These are phyloP conservation scores for Botrytis medusae DNA, from an alignment of 2,329 filamentous ascomycete species.

Conservation along the genomic window DNA sequence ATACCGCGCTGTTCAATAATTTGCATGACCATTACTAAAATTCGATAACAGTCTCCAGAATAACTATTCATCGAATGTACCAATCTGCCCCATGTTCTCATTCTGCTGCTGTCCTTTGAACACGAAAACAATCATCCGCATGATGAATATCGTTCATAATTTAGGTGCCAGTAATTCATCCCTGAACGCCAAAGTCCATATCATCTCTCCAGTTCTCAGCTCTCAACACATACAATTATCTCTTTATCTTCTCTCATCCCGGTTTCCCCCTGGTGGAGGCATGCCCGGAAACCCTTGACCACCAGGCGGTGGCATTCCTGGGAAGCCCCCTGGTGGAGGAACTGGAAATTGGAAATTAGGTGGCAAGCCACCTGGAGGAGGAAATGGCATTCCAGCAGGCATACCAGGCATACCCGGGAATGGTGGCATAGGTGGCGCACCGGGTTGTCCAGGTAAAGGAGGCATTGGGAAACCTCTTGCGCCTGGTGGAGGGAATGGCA, in stretches of 20 bases:
- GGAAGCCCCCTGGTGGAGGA: constrained; percentile 37
- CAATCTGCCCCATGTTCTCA: neutral
- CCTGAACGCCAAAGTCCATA: constrained; percentile 9
- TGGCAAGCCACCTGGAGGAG: constrained; percentile 48
- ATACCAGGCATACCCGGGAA: constrained; percentile 44
- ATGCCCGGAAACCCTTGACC: constrained; percentile 9
- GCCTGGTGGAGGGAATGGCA: constrained; percentile 35
- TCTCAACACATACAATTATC: constrained; percentile 4
- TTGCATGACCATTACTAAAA: neutral
- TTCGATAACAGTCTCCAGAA: neutral
- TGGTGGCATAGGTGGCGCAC: constrained; percentile 28
- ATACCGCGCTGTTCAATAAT: neutral
- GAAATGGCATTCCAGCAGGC: constrained; percentile 45
- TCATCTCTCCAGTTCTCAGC: constrained; percentile 12
- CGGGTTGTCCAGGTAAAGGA: constrained; percentile 29
- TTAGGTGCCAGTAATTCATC: constrained; percentile 7
- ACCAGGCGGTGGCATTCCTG: constrained; percentile 23
- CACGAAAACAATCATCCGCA: neutral
- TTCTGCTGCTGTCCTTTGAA: neutral
- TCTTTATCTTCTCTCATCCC: constrained; percentile 19
- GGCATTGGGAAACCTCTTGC: constrained; percentile 37
- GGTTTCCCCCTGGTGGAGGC: constrained; percentile 17
- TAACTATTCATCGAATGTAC: neutral
- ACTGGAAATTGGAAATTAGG: constrained; percentile 52
- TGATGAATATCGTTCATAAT: neutral